These are phyloP conservation scores for Daedaleopsis sinensis DNA, from an alignment of 768 basidiomycete genomes.

Conservation along the genomic window DNA sequence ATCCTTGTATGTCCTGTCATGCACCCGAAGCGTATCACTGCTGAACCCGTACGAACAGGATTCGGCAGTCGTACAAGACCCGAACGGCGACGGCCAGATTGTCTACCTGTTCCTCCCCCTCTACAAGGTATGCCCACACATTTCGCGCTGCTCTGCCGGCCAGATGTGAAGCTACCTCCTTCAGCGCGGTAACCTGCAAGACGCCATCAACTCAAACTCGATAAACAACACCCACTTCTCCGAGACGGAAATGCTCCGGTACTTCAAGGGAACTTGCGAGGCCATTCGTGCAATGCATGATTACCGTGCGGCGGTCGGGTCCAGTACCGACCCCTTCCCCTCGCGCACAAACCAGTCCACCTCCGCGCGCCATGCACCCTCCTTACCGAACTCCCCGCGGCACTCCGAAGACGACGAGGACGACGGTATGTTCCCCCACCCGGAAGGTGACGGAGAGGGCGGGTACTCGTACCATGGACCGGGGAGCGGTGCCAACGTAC, in stretches of 20 bases:
- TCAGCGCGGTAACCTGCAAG: conserved; percentile 92
- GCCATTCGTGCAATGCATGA: conserved; percentile 95
- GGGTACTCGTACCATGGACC: conserved; percentile 69
- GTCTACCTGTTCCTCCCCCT: conserved; percentile 96
- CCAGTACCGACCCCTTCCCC: conserved; percentile 19
- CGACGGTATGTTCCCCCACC: conserved; percentile 73
- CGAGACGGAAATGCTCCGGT: conserved; percentile 83
- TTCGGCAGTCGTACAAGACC: conserved; percentile 93
- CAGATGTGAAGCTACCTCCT: conserved; percentile 1
- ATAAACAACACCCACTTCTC: conserved; percentile 83
- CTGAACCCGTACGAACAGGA: conserved; percentile 52
- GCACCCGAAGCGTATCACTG: conserved; percentile 9
- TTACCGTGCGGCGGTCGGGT: conserved; percentile 61
- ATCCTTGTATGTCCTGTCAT: conserved; percentile 61
- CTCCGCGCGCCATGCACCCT: conserved; percentile 13
- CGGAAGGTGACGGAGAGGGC: conserved; percentile 73
- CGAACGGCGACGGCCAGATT: conserved; percentile 90
- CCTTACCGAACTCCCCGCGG: conserved; percentile 19
- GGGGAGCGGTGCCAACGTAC: conserved; percentile 38
- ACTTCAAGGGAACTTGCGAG: conserved; percentile 94
- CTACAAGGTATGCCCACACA: conserved; percentile 64
- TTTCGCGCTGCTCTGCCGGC: neutral
- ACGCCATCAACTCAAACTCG: conserved; percentile 85
- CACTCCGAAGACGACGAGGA: conserved; percentile 49
- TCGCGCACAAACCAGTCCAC: conserved; percentile 27